Base-by-base conservation (phyloP, 768 basidiomycete species). In the Boletus pseudo-olivaceus region DNA sequence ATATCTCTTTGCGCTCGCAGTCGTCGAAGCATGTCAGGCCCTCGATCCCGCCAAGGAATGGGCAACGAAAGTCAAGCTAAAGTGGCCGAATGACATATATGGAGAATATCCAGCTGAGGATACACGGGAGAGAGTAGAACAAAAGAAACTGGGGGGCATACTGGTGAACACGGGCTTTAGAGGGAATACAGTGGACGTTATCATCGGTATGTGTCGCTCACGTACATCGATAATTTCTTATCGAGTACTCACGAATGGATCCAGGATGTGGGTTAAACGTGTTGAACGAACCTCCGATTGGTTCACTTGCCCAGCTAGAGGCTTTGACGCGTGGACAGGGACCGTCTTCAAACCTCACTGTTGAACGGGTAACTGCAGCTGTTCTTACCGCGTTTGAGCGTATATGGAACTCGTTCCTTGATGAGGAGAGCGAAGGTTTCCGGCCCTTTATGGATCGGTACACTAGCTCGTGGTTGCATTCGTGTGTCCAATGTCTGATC, bases 1-100 rank as follows among this genome's bases (percentile, higher is more conserved):
- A 65, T 98, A 99, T 68, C 79, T 99, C 5, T 90, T 89, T 57
- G 88, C 88, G 0, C 75, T 98, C 38, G 93, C 94, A 1, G 86
- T 98, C n/a, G 83, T 86, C 17, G 88, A 94, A 60, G 93, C 88
- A 1, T 91, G 90, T 60, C 79, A 84, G 2, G 72, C 73, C 2
- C 73, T 62, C 10, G 77, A 85, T n/a, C 75, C 87, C 0, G 82
- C 53, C 42, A 23, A 68, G 52, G 23, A 17, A 33, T 76, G 73
- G 47, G 85, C 82, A 12, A 72, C 82, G 3, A 76, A 76, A 14
- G 81, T 97, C 11, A 78, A 85, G 38, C 74, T 98, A 26, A 98
- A 98, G 69, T 98, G 97, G 97, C 97, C 96, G 19, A 98, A 98
- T 64, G 97, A 98, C 62, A 75, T 99, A 5, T 98, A 98, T 63